Evolutionary conservation across 805 yeast species (phyloP).

Genomic region (Metschnikowia continentalis): DNA sequence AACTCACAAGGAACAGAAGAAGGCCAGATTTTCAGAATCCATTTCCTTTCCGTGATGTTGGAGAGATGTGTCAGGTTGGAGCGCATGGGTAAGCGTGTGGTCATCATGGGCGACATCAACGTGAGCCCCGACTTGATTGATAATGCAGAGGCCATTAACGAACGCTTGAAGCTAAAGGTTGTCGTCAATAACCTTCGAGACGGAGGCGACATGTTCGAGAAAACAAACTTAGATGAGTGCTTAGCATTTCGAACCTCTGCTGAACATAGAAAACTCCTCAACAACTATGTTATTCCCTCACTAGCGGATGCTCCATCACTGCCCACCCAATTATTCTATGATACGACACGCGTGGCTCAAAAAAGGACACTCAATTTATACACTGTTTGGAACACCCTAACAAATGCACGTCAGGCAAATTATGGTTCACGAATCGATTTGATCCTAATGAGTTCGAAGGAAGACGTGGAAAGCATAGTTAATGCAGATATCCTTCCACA

Average conservation of each 20-base stretch:
- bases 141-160: constrained; percentile 64
- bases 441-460: constrained; percentile 47
- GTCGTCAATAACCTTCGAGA: constrained; percentile 13
- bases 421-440: constrained; percentile 87
- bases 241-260: constrained; percentile 32
- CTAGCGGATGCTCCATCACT: constrained; percentile 8
- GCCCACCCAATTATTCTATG: constrained; percentile 41
- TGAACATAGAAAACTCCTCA: constrained; percentile 27
- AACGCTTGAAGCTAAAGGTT: constrained; percentile 30
- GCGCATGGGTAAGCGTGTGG: constrained; percentile 58
- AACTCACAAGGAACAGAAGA: constrained; percentile 69
- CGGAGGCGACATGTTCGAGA: constrained; percentile 23
- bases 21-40: constrained; percentile 55
- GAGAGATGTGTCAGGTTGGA: constrained; percentile 55
- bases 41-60: constrained; percentile 57
- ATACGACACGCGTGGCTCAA: constrained; percentile 54
- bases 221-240: constrained; percentile 25
- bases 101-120: constrained; percentile 87
- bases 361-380: constrained; percentile 63
- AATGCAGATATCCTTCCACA: constrained; percentile 61
- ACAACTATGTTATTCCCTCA: constrained; percentile 24
- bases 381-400: constrained; percentile 88
- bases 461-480: constrained; percentile 27
- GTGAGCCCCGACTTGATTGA: constrained; percentile 78
- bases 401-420: constrained; percentile 73